These are phyloP conservation scores for Dissoconium aciculare DNA, from an alignment of 2,329 filamentous ascomycete species.

Conservation along the genomic window DNA sequence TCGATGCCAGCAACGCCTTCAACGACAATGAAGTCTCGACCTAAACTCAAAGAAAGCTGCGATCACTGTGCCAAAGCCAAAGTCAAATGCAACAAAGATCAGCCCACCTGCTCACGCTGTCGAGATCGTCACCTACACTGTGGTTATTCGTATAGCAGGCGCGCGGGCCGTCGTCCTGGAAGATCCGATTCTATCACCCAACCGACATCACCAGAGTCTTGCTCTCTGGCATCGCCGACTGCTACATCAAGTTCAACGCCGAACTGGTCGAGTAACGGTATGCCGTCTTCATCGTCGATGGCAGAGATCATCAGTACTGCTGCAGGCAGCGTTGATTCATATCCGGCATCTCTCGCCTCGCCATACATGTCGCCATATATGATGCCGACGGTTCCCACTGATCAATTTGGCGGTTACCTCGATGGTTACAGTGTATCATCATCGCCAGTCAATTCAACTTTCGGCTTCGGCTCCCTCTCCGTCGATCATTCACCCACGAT, in stretches of 20 bases:
- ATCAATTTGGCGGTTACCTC: background rate
- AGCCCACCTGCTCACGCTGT: slow-evolving; percentile 13
- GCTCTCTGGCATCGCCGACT: too few relatives aligned
- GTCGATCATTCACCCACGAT: background rate
- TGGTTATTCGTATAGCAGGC: slow-evolving; percentile 13
- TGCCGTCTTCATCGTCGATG: background rate
- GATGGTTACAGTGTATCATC: background rate
- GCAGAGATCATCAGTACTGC: background rate
- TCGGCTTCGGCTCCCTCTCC: background rate
- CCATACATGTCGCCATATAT: slow-evolving; percentile 1
- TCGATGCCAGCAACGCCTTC: slow-evolving; percentile 2
- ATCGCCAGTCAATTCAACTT: background rate
- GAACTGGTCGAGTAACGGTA: too few relatives aligned
- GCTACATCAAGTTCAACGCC: too few relatives aligned
- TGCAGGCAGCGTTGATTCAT: background rate
- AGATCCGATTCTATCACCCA: background rate
- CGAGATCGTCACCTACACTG: slow-evolving; percentile 10
- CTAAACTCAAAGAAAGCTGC: slow-evolving; percentile 12
- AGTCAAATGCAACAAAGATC: slow-evolving; percentile 12
- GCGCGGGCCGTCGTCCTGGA: slow-evolving; percentile 10
- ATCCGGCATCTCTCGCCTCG: background rate
- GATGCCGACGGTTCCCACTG: background rate
- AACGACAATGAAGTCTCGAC: slow-evolving; percentile 3
- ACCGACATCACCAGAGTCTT: background rate
- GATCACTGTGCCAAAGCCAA: slow-evolving; percentile 12